Conservation (phyloP, 2,329 filamentous ascomycete genomes). For the Sporothrix luriei region DNA sequence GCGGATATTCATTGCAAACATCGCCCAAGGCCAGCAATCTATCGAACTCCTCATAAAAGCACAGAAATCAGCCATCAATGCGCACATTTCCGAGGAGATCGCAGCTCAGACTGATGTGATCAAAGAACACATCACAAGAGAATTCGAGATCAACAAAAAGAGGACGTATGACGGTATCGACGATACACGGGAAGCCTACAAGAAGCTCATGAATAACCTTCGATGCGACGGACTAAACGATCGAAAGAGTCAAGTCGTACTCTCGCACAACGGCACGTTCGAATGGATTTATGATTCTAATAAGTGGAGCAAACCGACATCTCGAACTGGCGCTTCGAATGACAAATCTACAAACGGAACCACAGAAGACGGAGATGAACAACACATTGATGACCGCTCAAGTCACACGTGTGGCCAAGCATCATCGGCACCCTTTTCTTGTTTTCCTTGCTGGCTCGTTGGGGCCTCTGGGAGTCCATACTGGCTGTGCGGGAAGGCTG, state of each 20-base stretch:
- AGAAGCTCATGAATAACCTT: neutral
- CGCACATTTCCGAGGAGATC: neutral
- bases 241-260: neutral
- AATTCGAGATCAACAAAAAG: neutral
- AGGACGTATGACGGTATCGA: neutral
- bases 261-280: neutral
- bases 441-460: constrained; percentile 19
- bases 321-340: neutral
- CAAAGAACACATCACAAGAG: constrained; percentile 1
- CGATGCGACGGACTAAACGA: neutral
- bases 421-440: neutral
- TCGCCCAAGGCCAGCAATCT: constrained; percentile 7
- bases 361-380: neutral
- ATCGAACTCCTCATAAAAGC: neutral
- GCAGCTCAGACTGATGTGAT: neutral
- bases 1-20: neutral
- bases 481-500: constrained; percentile 14
- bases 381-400: neutral
- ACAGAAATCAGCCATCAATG: neutral
- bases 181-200: neutral
- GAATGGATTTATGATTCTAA: constrained; percentile 20
- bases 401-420: constrained; percentile 3
- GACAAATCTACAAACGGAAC: neutral
- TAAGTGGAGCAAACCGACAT: neutral
- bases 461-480: neutral